Evolutionary conservation across 108 stramenopile species (phyloP), one percentile per base, ranked within the genome.

Genomic region (Pseudonitzschia multiseries): DNA sequence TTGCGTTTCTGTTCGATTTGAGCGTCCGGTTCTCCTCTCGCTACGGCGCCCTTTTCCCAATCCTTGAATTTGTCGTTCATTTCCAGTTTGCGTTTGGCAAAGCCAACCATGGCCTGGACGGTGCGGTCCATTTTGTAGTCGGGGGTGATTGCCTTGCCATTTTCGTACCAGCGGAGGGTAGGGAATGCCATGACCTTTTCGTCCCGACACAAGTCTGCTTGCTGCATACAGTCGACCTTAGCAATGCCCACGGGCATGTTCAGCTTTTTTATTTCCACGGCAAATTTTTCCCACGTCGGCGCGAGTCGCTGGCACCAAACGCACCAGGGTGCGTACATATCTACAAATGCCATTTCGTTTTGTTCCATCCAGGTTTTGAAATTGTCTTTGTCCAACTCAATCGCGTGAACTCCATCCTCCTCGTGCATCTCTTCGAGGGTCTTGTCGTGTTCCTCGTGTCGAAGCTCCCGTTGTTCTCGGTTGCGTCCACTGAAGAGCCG

Each of bases 251-350:
- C 70, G 17, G 89, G 86, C 91, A 96, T 89, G 13, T 73, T 59
- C 40, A 86, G 66, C 48, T 84, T 70, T 27, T 74, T 71, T 9
- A 90, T 87, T 59, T 84, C 79, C 48, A 81, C 70, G 0, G 90
- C 93, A 79, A 94, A 89, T 70, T 91, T 82, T 84, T 99, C 97
- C 97, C 97, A 98, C 0, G 96, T 97, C 0, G 98, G 98, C 43
- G 83, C 83, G 42, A 99, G 85, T 48, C 96, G 82, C 74, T 97
- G 96, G 75, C 98, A 99, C 98, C 98, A 99, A 27, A 96, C 83
- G 71, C 92, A 93, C 97, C 95, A 98, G 29, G 97, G 97, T 9
- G 98, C 97, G 82, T 79, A 98, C 80, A 96, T 82, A 70, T 93
- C 89, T 46, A 96, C 79, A 73, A 98, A 96, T 0, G 88, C 90